Conservation (phyloP, 192 early-diverging fungal species). For the Gamsiella multidivaricata region DNA sequence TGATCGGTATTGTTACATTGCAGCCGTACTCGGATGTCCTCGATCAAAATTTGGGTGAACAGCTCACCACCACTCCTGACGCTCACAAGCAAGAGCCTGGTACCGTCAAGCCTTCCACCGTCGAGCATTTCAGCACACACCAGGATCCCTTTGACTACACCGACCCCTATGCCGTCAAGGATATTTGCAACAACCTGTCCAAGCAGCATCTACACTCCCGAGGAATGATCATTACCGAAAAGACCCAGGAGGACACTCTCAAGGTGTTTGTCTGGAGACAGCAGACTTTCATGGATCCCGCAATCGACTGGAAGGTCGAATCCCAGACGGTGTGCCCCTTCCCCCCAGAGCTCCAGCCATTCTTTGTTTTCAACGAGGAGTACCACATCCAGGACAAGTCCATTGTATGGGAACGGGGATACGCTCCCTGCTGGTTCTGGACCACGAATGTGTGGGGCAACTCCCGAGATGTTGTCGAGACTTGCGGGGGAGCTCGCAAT, state of each 20-base stretch:
- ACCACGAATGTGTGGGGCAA: background rate
- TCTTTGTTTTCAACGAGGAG: constrained; percentile 6
- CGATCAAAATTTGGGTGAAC: too few species aligned
- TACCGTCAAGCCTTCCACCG: too few species aligned
- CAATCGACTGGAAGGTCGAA: constrained; percentile 7
- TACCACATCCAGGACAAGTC: background rate
- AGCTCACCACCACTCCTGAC: too few species aligned
- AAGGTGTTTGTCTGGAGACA: constrained; percentile 17
- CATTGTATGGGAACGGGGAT: constrained; percentile 2
- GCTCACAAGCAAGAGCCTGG: too few species aligned
- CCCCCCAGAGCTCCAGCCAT: constrained; percentile 13
- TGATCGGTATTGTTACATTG: too few species aligned
- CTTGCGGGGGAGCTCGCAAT: background rate
- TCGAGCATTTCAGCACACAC: too few species aligned
- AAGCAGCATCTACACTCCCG: background rate
- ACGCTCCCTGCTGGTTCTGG: constrained; percentile 21
- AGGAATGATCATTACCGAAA: background rate
- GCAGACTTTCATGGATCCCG: background rate
- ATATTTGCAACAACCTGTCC: constrained; percentile 8
- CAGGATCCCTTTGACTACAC: too few species aligned
- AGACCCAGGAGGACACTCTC: background rate
- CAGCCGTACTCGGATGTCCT: too few species aligned
- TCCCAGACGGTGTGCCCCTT: constrained; percentile 12
- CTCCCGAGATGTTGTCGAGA: background rate
- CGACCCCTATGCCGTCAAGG: background rate